Evolutionary conservation across 371 early-diverging fungal genomes (phyloP), one percentile per base, ranked within the genome.

Genomic region (Lichtheimia ornata): DNA sequence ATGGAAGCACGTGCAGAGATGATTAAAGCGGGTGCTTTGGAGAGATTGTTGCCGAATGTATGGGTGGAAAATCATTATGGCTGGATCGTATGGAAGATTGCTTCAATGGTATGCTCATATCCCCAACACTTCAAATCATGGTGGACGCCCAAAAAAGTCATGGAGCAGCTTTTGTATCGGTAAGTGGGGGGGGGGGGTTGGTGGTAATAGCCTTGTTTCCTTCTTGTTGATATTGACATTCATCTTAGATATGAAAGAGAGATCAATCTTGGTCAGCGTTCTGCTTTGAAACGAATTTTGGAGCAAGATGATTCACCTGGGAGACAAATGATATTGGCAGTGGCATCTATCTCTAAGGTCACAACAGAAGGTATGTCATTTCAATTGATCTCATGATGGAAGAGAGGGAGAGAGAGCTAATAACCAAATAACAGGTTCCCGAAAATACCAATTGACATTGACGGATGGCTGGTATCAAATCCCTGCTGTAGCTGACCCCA

Each of bases 401-500:
- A 2, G 28, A 5, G 4, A 7, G 4, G 1, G 27, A 2, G 2
- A 7, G 28, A 28, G 7, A 5, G 28, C 28, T 45, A 3, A 30
- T 5, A 7, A n/a, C 0, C 20, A 22, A 69, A 57, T 27, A 17
- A 22, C 25, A 35, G 41, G 24, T 51, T 61, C 62, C 30, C 62
- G 53, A 5, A 65, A 59, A 20, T 71, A 59, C 58, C 59, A 51
- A 12, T 56, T 88, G 5, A 69, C 82, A 27, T 64, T 94, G 58
- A 88, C 93, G 2, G 94, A 94, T 73, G 91, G 92, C 1, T 94
- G 94, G 94, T 92, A 94, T 61, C 55, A 70, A 27, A 77, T 92
- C 6, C 67, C 70, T 1, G 88, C 90, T 2, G 44, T 58, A 5
- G 53, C 89, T 15, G 94, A 94, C 60, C 41, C 47, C 2, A 65